phyloP scores from a whole-genome alignment of 352 stramenopile genomes.

The Phytopythium aichiense region DNA sequence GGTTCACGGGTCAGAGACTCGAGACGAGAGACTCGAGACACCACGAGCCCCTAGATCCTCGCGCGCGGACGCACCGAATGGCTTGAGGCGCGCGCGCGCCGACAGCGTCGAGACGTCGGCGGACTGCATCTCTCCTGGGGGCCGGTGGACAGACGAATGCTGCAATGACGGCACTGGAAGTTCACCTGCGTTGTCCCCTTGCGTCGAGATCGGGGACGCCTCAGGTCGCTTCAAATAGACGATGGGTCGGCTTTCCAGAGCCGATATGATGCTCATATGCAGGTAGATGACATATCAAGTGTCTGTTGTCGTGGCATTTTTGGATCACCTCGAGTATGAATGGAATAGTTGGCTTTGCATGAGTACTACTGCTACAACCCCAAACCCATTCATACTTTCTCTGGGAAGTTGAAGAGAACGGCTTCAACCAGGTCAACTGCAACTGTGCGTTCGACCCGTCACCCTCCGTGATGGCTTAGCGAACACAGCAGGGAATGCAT shows the following conservation, averaged over 20 bases:
- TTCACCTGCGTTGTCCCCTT: too few species aligned
- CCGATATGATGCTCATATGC: too few species aligned
- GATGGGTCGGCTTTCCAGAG: too few species aligned
- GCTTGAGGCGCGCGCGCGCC: constrained; percentile 24
- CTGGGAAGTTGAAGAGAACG: background rate
- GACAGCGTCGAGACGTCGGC: background rate
- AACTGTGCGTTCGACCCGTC: background rate
- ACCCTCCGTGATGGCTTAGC: background rate
- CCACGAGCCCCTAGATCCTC: background rate
- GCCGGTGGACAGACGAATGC: background rate
- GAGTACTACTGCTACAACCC: too few species aligned
- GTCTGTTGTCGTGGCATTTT: too few species aligned
- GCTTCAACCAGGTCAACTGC: background rate
- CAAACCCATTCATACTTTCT: too few species aligned
- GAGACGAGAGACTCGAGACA: background rate
- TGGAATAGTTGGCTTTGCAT: too few species aligned
- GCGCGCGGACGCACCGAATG: constrained; percentile 23
- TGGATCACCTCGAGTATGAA: too few species aligned
- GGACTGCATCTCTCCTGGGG: background rate
- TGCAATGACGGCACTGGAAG: too few species aligned
- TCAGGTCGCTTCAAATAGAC: too few species aligned
- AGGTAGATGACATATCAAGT: too few species aligned
- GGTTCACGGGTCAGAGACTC: background rate
- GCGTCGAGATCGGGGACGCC: too few species aligned
- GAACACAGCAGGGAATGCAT: background rate